Percentiles rank a stretch among this genome's conserved stretches.
Evolutionary conservation across 148 eudicot genomes (phyloP).

Genomic region (Bassia scoparia): DNA sequence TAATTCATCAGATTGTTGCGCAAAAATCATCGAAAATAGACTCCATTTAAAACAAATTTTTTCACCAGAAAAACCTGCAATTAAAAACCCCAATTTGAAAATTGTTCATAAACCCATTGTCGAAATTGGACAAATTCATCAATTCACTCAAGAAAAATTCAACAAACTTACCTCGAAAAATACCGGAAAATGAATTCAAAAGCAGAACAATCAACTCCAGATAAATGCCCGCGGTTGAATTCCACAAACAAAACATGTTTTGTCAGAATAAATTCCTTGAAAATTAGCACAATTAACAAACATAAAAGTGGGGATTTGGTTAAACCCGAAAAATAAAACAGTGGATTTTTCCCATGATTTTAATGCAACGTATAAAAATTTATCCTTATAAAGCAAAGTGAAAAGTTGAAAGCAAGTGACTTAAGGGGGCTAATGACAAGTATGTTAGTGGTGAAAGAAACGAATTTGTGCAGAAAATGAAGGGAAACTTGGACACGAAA

Average conservation of each 20-base stretch:
- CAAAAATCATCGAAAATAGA: conserved; percentile 3
- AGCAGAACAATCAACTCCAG: conserved; percentile 32
- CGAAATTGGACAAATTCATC: background rate
- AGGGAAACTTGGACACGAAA: conserved; percentile 1
- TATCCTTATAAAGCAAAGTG: conserved; percentile 32
- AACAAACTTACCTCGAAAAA: conserved; percentile 39
- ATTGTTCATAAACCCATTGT: background rate
- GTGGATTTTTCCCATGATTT: conserved; percentile 30
- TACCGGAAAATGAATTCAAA: conserved; percentile 32
- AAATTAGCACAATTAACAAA: conserved; percentile 4
- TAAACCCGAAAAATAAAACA: conserved; percentile 25
- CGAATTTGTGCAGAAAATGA: conserved; percentile 7
- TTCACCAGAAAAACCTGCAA: conserved; percentile 22
- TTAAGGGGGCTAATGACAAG: background rate
- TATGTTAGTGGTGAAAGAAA: background rate
- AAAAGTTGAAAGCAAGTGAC: conserved; percentile 14
- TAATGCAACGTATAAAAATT: conserved; percentile 21
- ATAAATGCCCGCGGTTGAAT: conserved; percentile 40
- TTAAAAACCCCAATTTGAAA: background rate
- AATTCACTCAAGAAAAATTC: background rate
- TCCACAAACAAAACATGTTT: conserved; percentile 31
- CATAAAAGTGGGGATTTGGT: conserved; percentile 24
- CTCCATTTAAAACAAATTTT: conserved; percentile 20
- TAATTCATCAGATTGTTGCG: conserved; percentile 4
- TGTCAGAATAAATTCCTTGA: conserved; percentile 21